Base-by-base conservation (phyloP, 768 basidiomycete species). In the Hericium rajendrae region DNA sequence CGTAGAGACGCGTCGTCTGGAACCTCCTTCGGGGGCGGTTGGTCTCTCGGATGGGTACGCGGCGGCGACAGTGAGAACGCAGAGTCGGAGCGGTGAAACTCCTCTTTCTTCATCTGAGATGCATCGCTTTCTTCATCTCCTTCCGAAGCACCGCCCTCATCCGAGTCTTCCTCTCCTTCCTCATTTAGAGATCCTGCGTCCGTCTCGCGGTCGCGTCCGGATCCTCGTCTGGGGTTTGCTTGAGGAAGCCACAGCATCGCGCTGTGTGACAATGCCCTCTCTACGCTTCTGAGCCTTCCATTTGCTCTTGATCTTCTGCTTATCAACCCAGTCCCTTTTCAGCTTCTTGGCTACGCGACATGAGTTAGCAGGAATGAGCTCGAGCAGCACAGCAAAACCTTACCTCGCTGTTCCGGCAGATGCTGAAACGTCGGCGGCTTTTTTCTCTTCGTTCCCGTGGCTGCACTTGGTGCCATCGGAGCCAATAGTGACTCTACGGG, bases 291-390 rank as follows among this genome's bases (percentile, higher is more conserved):
- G 76, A 38, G 80, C 75, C 65, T 79, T 86, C 87, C 90, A 92
- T 73, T 86, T 79, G 62, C 79, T 81, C 65, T 85, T 88, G 56
- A 91, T 79, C 72, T 91, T 91, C 58, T 78, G 78, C 59, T 78
- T 83, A 56, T 86, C 78, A 10, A 94, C 78, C 83, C 93, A 94
- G 57, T 81, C 78, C 67, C 81, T 78, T 71, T 92, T 94, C 57
- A 94, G 74, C 63, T 83, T 85, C 69, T 81, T 88, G 18, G 93
- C 92, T 92, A 22, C 39, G 24, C 55, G 26, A 12, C 22, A 12
- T 53, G 16, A 43, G 16, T 43, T 40, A 41, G 32, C 46, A 50
- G 58, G 22, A 3, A 20, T 0, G n/a, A 26, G 38, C 22, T 4
- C 22, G 0, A 5, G 24, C 18, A 24, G 20, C 43, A 9, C 18